Percentiles rank a stretch among this genome's conserved stretches.
These are phyloP conservation scores for Mortierella sp. DNA, from an alignment of 371 early-diverging fungal species.

Conservation along the genomic window DNA sequence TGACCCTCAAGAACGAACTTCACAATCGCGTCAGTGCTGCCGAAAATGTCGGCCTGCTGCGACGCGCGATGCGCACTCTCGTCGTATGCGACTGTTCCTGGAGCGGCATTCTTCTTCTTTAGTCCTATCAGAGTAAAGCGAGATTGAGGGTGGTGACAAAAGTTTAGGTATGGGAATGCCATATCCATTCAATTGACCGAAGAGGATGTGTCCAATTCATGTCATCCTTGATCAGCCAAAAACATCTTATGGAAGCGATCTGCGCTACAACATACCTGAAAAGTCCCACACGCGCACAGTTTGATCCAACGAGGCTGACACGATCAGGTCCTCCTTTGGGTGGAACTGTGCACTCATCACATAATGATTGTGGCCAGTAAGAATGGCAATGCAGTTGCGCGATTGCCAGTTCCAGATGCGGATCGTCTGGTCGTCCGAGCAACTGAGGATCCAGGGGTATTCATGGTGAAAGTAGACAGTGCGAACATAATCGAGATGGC, in stretches of 20 bases:
- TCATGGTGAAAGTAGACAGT: slow-evolving; percentile 99
- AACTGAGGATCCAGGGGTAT: slow-evolving; percentile 97
- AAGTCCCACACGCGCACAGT: slow-evolving; percentile 99
- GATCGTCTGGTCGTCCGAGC: slow-evolving; percentile 99
- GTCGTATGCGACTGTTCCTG: slow-evolving; percentile 67
- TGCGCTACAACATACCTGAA: slow-evolving; percentile 67
- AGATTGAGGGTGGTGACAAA: neutral
- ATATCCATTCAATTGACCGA: neutral
- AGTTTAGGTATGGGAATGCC: neutral
- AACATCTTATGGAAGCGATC: no score
- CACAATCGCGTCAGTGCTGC: slow-evolving; percentile 93
- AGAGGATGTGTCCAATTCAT: no score
- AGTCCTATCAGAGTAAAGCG: slow-evolving; percentile 63
- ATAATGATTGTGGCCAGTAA: slow-evolving; percentile 99
- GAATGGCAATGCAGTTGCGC: slow-evolving; percentile 95
- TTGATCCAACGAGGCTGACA: slow-evolving; percentile 98
- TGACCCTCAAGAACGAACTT: slow-evolving; percentile 99
- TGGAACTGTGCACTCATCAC: slow-evolving; percentile 99
- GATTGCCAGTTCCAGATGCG: slow-evolving; percentile 99
- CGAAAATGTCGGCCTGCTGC: slow-evolving; percentile 90
- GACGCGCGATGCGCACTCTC: slow-evolving; percentile 66
- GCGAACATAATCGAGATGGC: slow-evolving; percentile 99
- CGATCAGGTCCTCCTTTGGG: slow-evolving; percentile 94
- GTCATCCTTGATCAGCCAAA: no score
- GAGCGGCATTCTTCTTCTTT: slow-evolving; percentile 82